A percentile compares a stretch with the other conserved stretches of the same genome.
Evolutionary conservation across 352 stramenopile species (phyloP).

Genomic region (Vaucheria bursata): DNA sequence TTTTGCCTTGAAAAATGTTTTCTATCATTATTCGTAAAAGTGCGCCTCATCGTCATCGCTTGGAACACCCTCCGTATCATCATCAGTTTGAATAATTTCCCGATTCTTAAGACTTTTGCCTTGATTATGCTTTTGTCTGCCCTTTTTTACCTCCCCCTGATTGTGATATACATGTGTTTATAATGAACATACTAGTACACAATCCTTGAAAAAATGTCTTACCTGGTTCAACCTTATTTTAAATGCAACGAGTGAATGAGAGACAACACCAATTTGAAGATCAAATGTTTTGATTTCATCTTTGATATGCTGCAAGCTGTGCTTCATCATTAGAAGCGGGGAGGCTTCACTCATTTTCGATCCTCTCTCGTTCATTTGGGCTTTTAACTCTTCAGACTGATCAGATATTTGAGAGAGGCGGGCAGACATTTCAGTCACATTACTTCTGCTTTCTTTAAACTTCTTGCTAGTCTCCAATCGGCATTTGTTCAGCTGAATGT

Average conservation of each 20-base stretch:
- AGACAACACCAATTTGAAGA: slow-evolving; percentile 52
- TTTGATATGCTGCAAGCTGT: slow-evolving; percentile 56
- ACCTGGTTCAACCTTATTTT: slow-evolving; percentile 45
- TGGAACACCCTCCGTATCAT: too few relatives aligned
- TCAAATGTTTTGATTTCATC: slow-evolving; percentile 54
- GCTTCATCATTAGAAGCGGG: slow-evolving; percentile 58
- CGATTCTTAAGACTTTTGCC: too few relatives aligned
- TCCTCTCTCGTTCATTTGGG: slow-evolving; percentile 52
- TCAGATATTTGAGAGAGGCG: slow-evolving; percentile 53
- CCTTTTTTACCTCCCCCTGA: too few relatives aligned
- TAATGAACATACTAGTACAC: too few relatives aligned
- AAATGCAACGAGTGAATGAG: slow-evolving; percentile 49
- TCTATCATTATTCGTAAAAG: too few relatives aligned
- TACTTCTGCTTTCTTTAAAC: slow-evolving; percentile 33
- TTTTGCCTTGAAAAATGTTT: too few relatives aligned
- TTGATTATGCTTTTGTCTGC: too few relatives aligned
- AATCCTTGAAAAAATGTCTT: too few relatives aligned
- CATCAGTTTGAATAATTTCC: too few relatives aligned
- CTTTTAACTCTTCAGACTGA: slow-evolving; percentile 56
- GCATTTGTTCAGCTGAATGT: background rate
- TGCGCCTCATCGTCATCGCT: too few relatives aligned
- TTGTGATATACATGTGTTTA: too few relatives aligned
- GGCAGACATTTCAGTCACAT: slow-evolving; percentile 51
- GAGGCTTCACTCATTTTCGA: slow-evolving; percentile 57
- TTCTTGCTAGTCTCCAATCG: background rate